Conservation (phyloP, 192 early-diverging fungal species). For the Backusella sp. region DNA sequence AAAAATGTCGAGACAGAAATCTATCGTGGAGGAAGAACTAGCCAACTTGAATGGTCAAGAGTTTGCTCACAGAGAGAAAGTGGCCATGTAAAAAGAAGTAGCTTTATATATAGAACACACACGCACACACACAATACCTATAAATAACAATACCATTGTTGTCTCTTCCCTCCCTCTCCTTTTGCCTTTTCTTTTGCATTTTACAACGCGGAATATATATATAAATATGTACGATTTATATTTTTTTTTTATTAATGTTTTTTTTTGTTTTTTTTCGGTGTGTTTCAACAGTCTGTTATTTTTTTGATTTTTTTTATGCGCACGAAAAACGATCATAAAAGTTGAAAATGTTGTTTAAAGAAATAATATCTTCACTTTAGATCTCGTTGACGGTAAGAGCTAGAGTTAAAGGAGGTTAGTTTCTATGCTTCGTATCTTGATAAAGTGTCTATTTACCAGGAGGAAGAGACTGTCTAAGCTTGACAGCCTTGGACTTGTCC, state of each 20-base stretch:
- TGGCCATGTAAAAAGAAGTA: background rate
- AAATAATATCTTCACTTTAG: conserved; percentile 15
- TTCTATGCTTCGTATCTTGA: background rate
- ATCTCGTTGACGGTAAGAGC: conserved; percentile 37
- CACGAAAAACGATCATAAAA: background rate
- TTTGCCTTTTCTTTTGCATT: background rate
- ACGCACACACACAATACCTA: background rate
- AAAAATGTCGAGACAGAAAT: background rate
- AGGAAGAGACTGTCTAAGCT: conserved; percentile 95
- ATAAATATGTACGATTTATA: background rate
- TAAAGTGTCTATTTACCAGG: conserved; percentile 59
- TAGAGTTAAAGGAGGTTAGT: background rate
- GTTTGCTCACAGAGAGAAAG: conserved; percentile 4
- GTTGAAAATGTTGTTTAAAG: background rate
- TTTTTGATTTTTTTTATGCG: background rate
- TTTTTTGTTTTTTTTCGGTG: background rate
- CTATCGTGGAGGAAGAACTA: background rate
- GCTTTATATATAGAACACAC: background rate
- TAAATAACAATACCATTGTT: background rate
- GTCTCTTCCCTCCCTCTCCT: background rate
- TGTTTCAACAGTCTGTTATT: background rate
- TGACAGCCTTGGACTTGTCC: conserved; percentile 92
- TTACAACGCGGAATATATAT: background rate
- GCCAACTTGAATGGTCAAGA: background rate
- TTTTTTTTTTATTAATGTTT: background rate